A percentile compares a stretch with the other conserved stretches of the same genome.
Evolutionary conservation across 331 rosid genomes (phyloP).

Genomic region (Pyrus hybrid): DNA sequence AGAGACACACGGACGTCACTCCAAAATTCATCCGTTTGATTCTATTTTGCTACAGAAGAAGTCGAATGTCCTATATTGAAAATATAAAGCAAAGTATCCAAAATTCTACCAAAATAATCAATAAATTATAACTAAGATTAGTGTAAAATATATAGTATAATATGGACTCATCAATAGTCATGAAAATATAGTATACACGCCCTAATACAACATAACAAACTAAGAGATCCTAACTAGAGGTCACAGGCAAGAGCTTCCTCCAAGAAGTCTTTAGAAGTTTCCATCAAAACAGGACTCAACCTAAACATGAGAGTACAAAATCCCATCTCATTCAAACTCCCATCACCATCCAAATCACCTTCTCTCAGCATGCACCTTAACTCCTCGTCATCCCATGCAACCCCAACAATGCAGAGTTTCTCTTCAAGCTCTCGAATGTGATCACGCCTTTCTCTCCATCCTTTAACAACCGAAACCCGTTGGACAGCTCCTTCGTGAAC

Average conservation of each 20-base stretch:
- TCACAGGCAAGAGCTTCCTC: conserved; percentile 28
- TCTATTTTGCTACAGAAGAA: no score
- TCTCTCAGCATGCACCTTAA: conserved; percentile 59
- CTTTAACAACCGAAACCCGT: conserved; percentile 57
- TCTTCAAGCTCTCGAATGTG: conserved; percentile 78
- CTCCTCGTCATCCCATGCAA: conserved; percentile 66
- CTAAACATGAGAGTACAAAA: conserved; percentile 80
- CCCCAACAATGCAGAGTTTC: conserved; percentile 57
- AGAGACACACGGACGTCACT: no score
- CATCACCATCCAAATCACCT: conserved; percentile 86
- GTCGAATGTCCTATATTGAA: no score
- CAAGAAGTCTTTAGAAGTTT: conserved; percentile 36
- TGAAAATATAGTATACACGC: not conserved
- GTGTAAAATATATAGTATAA: no score
- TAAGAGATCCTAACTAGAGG: not conserved
- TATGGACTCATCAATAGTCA: no score
- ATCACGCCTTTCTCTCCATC: conserved; percentile 54
- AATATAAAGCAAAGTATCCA: no score
- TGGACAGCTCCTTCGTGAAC: conserved; percentile 66
- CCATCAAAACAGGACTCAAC: conserved; percentile 78
- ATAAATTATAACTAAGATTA: no score
- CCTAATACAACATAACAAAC: not conserved
- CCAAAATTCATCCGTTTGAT: no score
- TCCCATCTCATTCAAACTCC: conserved; percentile 63
- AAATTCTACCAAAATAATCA: no score